Percentiles rank a stretch among this genome's conserved stretches.
Evolutionary conservation across 345 rosid species (phyloP).

Genomic region (Acer campestre): DNA sequence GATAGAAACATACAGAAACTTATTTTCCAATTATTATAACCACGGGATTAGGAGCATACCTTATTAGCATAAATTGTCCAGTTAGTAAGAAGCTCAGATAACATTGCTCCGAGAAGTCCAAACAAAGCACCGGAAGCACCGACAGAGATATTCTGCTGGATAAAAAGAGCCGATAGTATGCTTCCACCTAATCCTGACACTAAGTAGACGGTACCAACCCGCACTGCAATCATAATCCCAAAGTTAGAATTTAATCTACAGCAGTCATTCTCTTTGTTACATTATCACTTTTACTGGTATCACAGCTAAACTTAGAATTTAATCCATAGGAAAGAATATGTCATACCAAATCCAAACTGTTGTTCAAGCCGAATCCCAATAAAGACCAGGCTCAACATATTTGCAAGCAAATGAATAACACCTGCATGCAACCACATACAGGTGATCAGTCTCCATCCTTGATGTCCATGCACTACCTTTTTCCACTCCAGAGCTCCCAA

Average conservation of each 20-base stretch:
- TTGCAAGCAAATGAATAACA: constrained; percentile 83
- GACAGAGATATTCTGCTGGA: constrained; percentile 70
- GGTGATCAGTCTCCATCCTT: constrained; percentile 85
- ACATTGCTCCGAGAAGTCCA: constrained; percentile 96
- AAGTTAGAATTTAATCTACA: constrained; percentile 1
- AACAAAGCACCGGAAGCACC: constrained; percentile 99
- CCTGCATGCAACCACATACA: constrained; percentile 99
- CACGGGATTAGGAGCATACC: constrained; percentile 39
- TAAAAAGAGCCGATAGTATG: constrained; percentile 72
- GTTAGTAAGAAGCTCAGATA: constrained; percentile 92
- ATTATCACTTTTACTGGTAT: neutral
- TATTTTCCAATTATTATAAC: neutral
- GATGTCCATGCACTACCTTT: constrained; percentile 69
- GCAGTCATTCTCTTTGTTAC: neutral
- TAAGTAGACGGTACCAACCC: constrained; percentile 75
- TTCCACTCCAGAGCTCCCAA: constrained; percentile 81
- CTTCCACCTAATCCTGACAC: constrained; percentile 89
- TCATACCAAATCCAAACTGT: constrained; percentile 88
- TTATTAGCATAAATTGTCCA: constrained; percentile 94
- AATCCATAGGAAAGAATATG: neutral
- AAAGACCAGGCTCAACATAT: constrained; percentile 83
- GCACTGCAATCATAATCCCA: constrained; percentile 43
- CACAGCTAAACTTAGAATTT: neutral
- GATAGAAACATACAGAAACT: neutral
- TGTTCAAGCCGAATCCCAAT: constrained; percentile 94